Percentiles rank a stretch among this genome's conserved stretches.
These are phyloP conservation scores for Syncephalastrum monosporum DNA, from an alignment of 371 early-diverging fungal species.

Conservation along the genomic window DNA sequence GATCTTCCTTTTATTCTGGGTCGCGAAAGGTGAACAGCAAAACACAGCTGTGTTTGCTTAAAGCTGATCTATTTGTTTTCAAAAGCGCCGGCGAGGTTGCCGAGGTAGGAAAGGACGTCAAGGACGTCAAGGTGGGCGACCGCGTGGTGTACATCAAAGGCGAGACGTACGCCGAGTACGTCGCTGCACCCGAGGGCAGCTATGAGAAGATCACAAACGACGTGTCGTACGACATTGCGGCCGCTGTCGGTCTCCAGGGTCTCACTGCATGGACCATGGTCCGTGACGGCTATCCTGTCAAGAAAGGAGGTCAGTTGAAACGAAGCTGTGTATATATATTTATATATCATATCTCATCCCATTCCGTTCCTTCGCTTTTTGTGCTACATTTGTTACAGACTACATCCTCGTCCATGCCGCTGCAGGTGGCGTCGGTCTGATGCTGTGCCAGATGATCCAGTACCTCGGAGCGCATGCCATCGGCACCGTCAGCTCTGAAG, in stretches of 20 bases:
- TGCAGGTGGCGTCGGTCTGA: constrained; percentile 87
- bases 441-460: constrained; percentile 76
- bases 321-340: not conserved
- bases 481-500: constrained; percentile 82
- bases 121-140: constrained; percentile 75
- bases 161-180: constrained; percentile 81
- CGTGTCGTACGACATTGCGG: constrained; percentile 62
- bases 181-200: constrained; percentile 41
- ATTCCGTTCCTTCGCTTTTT: no score
- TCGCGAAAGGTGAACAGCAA: constrained; percentile 62
- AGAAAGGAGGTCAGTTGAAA: constrained; percentile 49
- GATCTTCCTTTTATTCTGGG: constrained; percentile 74
- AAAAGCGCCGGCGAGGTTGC: constrained; percentile 75
- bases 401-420: constrained; percentile 88
- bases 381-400: constrained; percentile 33
- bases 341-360: no score
- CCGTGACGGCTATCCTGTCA: constrained; percentile 70
- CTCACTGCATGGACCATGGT: constrained; percentile 84
- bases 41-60: not conserved
- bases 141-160: constrained; percentile 75
- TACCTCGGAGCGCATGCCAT: constrained; percentile 86
- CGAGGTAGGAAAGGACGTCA: constrained; percentile 70
- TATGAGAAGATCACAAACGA: constrained; percentile 57
- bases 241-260: constrained; percentile 71
- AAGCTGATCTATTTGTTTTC: not conserved